Base-by-base conservation (phyloP, 805 yeast genomes). In the Lachancea sp. region DNA sequence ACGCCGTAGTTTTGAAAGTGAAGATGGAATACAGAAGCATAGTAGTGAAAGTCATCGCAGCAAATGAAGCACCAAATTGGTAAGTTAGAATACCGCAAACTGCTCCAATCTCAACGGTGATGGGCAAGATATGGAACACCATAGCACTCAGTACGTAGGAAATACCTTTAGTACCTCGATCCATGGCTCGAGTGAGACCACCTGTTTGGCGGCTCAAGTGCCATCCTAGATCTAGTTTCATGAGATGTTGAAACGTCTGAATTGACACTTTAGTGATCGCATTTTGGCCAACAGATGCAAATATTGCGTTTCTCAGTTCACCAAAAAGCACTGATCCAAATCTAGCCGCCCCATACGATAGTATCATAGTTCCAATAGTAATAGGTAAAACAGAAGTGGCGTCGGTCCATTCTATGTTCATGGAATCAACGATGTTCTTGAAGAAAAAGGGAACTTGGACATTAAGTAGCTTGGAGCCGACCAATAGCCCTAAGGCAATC, bases 101-200 rank as follows among this genome's bases (percentile, higher is more conserved):
- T 41, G 92, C 81, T 2, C 84, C 74, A 39, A 92, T 92, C 60
- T 92, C 98, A 58, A 92, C 83, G 3, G 94, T 73, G 29, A 90
- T 83, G 7, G 98, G 98, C 24, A 90, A 69, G 26, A 92, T 89
- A 60, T 92, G 97, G 68, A 92, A 90, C n/a, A 92, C 96, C 95
- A 90, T 85, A 2, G 97, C 96, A 26, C 85, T 78, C 34, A 92
- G 68, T 4, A 92, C 97, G 52, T 84, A 89, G 9, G 94, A 81
- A 40, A 92, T 90, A 67, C 98, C 98, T 54, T 92, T 90, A 1
- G 97, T 90, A 61, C 98, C 98, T 48, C 98, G 71, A 55, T 92
- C 98, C 54, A 92, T 92, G 1, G 97, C 97, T 46, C 98, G 71
- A 0, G 97, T 90, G 24, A 92, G 64, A 0, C 96, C 97, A 49